phyloP scores from a whole-genome alignment of 2,329 filamentous ascomycete genomes.

The Phyllosticta capitalensis region DNA sequence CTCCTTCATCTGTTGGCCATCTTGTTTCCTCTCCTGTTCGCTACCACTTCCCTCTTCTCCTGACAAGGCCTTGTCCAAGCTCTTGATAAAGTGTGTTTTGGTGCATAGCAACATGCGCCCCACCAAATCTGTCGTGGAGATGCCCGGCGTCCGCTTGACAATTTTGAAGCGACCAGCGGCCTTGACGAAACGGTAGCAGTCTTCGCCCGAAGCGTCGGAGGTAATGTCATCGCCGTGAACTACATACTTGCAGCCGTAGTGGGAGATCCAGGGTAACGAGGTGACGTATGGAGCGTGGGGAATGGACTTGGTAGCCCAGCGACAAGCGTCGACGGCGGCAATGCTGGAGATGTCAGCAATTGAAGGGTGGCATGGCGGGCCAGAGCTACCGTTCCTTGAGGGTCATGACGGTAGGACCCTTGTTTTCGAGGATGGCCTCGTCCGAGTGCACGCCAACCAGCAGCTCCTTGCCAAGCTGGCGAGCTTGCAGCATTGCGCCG shows the following conservation, averaged over 20 bases:
- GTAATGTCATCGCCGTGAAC: conserved; percentile 97
- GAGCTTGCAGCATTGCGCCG: conserved; percentile 91
- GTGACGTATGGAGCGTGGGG: conserved; percentile 91
- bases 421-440: conserved; percentile 90
- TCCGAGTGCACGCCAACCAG: conserved; percentile 93
- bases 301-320: conserved; percentile 82
- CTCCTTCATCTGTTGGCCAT: conserved; percentile 61
- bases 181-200: conserved; percentile 98
- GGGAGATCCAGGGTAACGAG: conserved; percentile 82
- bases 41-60: conserved; percentile 66
- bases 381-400: conserved; percentile 63
- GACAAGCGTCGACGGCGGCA: conserved; percentile 85
- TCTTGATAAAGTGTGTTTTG: conserved; percentile 85
- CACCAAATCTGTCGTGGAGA: conserved; percentile 96
- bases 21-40: conserved; percentile 53
- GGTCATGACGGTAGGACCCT: conserved; percentile 96
- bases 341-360: conserved; percentile 44
- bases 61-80: conserved; percentile 56
- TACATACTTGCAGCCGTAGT: conserved; percentile 91
- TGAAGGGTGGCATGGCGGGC: conserved; percentile 11
- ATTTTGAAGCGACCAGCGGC: conserved; percentile 89
- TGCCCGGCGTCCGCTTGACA: conserved; percentile 90
- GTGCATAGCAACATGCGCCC: conserved; percentile 96
- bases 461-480: conserved; percentile 79
- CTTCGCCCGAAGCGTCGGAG: conserved; percentile 82